Conservation (phyloP, 2,329 filamentous ascomycete genomes). For the Rhynchosporium secalis region DNA sequence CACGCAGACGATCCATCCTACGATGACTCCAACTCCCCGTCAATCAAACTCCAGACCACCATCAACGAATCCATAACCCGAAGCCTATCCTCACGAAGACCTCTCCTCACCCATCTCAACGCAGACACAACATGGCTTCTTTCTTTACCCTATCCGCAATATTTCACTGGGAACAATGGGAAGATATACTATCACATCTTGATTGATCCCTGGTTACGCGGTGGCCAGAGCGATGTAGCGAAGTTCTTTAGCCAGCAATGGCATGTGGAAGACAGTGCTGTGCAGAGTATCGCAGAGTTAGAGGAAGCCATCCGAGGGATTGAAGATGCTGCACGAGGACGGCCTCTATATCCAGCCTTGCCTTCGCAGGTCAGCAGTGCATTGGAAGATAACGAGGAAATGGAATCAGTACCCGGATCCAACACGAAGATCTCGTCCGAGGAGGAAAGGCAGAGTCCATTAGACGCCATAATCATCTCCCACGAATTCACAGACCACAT, state of each 20-base stretch:
- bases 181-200: conserved; percentile 60
- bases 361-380: not conserved
- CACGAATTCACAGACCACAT: conserved; percentile 70
- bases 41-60: conserved; percentile 22
- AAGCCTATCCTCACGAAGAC: conserved; percentile 42
- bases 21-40: conserved; percentile 17
- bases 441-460: conserved; percentile 40
- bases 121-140: conserved; percentile 68
- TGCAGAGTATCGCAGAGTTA: conserved; percentile 56
- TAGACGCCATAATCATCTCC: conserved; percentile 60
- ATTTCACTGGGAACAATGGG: not conserved
- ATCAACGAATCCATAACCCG: conserved; percentile 25
- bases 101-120: conserved; percentile 64
- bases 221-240: conserved; percentile 62
- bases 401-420: conserved; percentile 20
- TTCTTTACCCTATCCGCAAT: conserved; percentile 57
- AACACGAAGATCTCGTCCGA: conserved; percentile 4
- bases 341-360: conserved; percentile 7
- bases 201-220: conserved; percentile 65
- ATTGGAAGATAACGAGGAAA: not conserved
- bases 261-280: conserved; percentile 55
- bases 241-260: conserved; percentile 66
- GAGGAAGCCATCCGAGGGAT: conserved; percentile 52
- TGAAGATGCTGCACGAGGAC: conserved; percentile 41
- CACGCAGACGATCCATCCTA: not conserved